Evolutionary conservation across 2,329 filamentous ascomycete species (phyloP).

Genomic region (Exophiala sp.): DNA sequence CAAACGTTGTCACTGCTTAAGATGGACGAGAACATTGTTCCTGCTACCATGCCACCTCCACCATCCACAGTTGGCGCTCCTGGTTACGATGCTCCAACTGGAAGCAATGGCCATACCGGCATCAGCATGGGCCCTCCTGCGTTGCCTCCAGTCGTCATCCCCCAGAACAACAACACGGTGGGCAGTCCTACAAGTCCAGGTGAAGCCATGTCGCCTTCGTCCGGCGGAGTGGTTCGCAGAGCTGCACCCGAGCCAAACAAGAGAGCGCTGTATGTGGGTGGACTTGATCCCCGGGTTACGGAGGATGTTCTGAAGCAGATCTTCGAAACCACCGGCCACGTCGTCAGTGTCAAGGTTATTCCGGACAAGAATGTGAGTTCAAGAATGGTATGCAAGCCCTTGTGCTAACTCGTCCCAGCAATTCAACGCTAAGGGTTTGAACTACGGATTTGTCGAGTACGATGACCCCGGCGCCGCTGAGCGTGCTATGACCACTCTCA

Average conservation of each 20-base stretch:
- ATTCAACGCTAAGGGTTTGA: slow-evolving; percentile 85
- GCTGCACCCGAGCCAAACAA: slow-evolving; percentile 98
- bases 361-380: slow-evolving; percentile 95
- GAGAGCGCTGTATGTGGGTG: slow-evolving; percentile 91
- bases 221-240: slow-evolving; percentile 77
- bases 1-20: slow-evolving; percentile 11
- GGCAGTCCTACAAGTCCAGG: slow-evolving; percentile 85
- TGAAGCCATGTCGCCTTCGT: slow-evolving; percentile 78
- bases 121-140: slow-evolving; percentile 75
- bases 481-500: slow-evolving; percentile 94
- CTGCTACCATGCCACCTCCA: slow-evolving; percentile 62
- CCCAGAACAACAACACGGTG: slow-evolving; percentile 93
- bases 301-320: slow-evolving; percentile 96
- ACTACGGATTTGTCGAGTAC: slow-evolving; percentile 98
- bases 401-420: slow-evolving; percentile 18
- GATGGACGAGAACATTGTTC: slow-evolving; percentile 76
- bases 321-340: slow-evolving; percentile 97
- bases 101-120: slow-evolving; percentile 57
- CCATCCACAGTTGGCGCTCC: slow-evolving; percentile 66
- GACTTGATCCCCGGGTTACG: slow-evolving; percentile 88
- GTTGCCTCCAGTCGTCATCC: slow-evolving; percentile 78
- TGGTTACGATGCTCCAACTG: slow-evolving; percentile 69
- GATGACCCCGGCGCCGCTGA: slow-evolving; percentile 96
- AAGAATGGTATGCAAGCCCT: too few species aligned
- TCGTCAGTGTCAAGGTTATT: slow-evolving; percentile 98